phyloP scores from a whole-genome alignment of 2,329 filamentous ascomycete genomes.

The Botryotinia globosa region DNA sequence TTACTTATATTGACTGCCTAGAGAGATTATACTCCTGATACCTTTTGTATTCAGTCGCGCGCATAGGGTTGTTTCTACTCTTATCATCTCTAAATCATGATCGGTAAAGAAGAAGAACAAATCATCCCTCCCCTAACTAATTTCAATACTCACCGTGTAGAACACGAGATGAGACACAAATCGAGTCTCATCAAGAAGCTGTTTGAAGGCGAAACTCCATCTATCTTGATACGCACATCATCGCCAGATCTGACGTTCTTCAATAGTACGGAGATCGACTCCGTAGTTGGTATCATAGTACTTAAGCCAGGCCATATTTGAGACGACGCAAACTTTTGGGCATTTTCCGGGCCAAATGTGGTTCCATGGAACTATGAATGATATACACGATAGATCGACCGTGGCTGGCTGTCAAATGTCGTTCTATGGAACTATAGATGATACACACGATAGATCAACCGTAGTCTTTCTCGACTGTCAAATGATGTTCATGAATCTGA shows the following conservation, averaged over 20 bases:
- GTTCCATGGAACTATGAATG: background rate
- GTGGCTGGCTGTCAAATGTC: background rate
- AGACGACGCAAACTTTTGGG: background rate
- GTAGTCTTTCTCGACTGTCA: background rate
- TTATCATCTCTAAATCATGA: background rate
- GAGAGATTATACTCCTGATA: background rate
- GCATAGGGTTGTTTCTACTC: background rate
- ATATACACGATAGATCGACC: background rate
- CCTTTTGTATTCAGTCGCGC: background rate
- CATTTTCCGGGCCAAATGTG: background rate
- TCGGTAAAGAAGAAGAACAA: background rate
- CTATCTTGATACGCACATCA: background rate
- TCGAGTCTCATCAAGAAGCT: conserved; percentile 1
- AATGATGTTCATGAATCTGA: conserved; percentile 10
- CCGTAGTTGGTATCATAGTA: background rate
- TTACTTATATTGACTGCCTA: background rate
- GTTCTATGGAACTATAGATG: background rate
- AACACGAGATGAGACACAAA: conserved; percentile 1
- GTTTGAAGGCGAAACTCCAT: background rate
- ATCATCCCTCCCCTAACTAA: background rate
- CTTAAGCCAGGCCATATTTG: background rate
- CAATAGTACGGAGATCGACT: conserved; percentile 6
- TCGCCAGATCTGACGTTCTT: conserved; percentile 8
- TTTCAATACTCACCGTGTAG: background rate
- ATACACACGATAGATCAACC: background rate